phyloP scores from a whole-genome alignment of 1,284 basidiomycete genomes.

The Xerocomus nothofagi region DNA sequence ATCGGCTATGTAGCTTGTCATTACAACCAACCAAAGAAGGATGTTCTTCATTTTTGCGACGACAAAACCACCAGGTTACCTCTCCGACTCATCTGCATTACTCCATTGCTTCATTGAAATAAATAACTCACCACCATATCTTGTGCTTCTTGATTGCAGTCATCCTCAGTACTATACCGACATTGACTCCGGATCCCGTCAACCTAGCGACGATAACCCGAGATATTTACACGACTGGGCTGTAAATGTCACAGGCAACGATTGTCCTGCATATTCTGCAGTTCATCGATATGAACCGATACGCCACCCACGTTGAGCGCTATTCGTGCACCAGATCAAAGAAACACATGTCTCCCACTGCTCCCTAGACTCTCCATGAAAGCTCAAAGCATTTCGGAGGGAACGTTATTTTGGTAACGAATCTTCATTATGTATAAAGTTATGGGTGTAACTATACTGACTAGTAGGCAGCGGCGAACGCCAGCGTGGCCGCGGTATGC shows the following conservation, averaged over 20 bases:
- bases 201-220: too few species aligned
- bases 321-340: neutral
- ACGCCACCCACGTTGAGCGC: neutral
- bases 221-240: too few species aligned
- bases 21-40: neutral
- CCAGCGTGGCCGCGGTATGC: slow-evolving; percentile 24
- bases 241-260: too few species aligned
- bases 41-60: neutral
- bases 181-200: neutral
- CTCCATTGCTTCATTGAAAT: neutral
- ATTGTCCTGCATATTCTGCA: neutral
- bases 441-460: slow-evolving; percentile 22
- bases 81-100: neutral
- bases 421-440: slow-evolving; percentile 26
- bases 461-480: slow-evolving; percentile 10
- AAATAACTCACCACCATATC: too few species aligned
- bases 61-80: too few species aligned
- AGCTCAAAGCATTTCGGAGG: neutral
- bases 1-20: neutral
- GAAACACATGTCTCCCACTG: neutral
- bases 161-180: neutral
- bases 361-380: neutral
- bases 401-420: neutral
- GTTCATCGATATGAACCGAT: neutral
- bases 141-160: neutral